Evolutionary conservation across 1,284 basidiomycete species (phyloP).

Genomic region (Pseudozyma thailandica): DNA sequence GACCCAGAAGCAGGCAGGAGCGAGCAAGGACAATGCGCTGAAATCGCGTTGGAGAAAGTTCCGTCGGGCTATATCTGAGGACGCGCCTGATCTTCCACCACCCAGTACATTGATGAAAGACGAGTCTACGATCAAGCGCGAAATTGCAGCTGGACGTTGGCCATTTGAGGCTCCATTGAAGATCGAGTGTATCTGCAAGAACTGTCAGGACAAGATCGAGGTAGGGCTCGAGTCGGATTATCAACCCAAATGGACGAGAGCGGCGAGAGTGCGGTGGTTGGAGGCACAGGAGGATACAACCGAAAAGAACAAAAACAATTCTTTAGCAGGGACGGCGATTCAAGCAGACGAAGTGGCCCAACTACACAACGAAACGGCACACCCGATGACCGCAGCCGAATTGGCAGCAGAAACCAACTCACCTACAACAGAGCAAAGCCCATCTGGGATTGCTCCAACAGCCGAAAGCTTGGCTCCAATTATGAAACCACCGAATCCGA

Average conservation of each 20-base stretch:
- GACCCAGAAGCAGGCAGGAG: not conserved
- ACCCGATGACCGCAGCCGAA: slow-evolving; percentile 32
- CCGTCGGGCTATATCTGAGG: slow-evolving; percentile 26
- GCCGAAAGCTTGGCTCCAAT: not conserved
- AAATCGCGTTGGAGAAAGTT: slow-evolving; percentile 31
- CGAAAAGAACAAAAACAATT: not conserved
- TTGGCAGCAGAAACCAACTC: slow-evolving; percentile 27
- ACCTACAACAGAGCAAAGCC: slow-evolving; percentile 11
- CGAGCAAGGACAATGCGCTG: slow-evolving; percentile 14
- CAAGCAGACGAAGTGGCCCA: slow-evolving; percentile 45
- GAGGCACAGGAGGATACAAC: slow-evolving; percentile 29
- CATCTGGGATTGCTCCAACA: not conserved
- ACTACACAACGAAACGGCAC: slow-evolving; percentile 31
- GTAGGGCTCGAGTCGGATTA: slow-evolving; percentile 34
- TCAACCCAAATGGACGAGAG: slow-evolving; percentile 36
- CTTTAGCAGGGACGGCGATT: slow-evolving; percentile 21
- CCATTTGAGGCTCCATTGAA: slow-evolving; percentile 44
- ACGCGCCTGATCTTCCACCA: slow-evolving; percentile 6
- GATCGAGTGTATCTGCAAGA: slow-evolving; percentile 43
- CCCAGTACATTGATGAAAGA: slow-evolving; percentile 16
- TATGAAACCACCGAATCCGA: slow-evolving; percentile 12
- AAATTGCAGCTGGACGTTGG: slow-evolving; percentile 39
- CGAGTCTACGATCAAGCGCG: slow-evolving; percentile 16
- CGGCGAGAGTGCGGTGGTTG: slow-evolving; percentile 36
- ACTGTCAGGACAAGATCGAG: slow-evolving; percentile 38